These are phyloP conservation scores for Podila minutissima DNA, from an alignment of 192 early-diverging fungal genomes.

Conservation along the genomic window DNA sequence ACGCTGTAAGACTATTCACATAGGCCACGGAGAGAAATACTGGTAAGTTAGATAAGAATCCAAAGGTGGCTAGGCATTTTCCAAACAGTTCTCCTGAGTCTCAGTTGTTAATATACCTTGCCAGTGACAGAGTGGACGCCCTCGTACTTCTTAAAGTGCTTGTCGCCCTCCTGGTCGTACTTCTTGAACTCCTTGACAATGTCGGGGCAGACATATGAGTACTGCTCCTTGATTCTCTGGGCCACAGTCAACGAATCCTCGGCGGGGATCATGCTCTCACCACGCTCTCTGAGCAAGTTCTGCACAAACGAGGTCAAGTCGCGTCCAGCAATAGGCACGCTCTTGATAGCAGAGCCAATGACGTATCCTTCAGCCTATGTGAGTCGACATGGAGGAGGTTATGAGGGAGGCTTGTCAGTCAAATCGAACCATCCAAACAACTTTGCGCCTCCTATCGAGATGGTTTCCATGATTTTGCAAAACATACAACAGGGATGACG, in stretches of 20 bases:
- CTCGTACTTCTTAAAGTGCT: slow-evolving; percentile 90
- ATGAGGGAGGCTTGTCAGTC: background rate
- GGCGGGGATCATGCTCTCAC: slow-evolving; percentile 93
- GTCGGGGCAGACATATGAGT: slow-evolving; percentile 96
- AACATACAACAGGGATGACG: slow-evolving; percentile 94
- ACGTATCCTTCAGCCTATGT: slow-evolving; percentile 96
- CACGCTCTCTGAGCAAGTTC: slow-evolving; percentile 95
- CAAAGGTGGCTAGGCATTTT: too few species aligned
- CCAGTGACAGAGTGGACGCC: slow-evolving; percentile 88
- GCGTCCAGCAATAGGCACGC: slow-evolving; percentile 98
- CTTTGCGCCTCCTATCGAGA: background rate
- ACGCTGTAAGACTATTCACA: slow-evolving; percentile 82
- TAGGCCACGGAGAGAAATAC: background rate
- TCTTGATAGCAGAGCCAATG: slow-evolving; percentile 97
- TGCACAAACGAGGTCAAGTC: slow-evolving; percentile 99
- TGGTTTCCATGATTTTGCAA: background rate
- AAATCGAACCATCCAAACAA: background rate
- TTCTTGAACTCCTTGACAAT: slow-evolving; percentile 98
- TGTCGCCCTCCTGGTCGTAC: slow-evolving; percentile 89
- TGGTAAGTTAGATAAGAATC: background rate
- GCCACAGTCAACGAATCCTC: slow-evolving; percentile 97
- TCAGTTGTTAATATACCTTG: slow-evolving; percentile 60
- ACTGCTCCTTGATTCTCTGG: slow-evolving; percentile 95
- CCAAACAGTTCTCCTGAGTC: background rate
- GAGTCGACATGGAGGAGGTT: background rate